Conservation (phyloP, 768 basidiomycete species). For the Amanita fuliginea region DNA sequence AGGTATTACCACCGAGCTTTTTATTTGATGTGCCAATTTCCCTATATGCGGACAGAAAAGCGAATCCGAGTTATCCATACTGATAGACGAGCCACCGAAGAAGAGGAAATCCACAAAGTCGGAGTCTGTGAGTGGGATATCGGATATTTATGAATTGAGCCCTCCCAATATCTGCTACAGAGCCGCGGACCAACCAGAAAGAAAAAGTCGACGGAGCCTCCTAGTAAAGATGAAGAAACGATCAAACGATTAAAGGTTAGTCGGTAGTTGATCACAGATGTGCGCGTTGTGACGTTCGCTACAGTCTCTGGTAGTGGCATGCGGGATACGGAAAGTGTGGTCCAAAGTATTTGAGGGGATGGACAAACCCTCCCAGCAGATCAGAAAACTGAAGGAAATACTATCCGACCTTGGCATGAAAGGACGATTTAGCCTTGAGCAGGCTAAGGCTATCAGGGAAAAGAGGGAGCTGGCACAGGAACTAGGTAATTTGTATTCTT, state of each 20-base stretch:
- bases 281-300: constrained; percentile 15
- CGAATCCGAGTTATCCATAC: constrained; percentile 50
- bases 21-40: neutral
- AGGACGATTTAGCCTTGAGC: constrained; percentile 65
- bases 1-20: neutral
- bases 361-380: constrained; percentile 48
- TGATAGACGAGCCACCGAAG: constrained; percentile 49
- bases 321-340: constrained; percentile 74
- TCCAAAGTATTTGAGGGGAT: constrained; percentile 56
- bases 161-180: constrained; percentile 6
- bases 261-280: neutral
- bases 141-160: constrained; percentile 10
- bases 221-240: constrained; percentile 57
- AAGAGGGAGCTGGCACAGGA: constrained; percentile 71
- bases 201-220: constrained; percentile 18
- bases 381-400: constrained; percentile 51
- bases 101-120: constrained; percentile 15
- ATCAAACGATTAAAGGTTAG: constrained; percentile 66
- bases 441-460: constrained; percentile 66
- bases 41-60: constrained; percentile 21
- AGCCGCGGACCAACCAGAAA: constrained; percentile 20
- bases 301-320: constrained; percentile 53
- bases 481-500: constrained; percentile 40
- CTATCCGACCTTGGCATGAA: constrained; percentile 72
- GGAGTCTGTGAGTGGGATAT: constrained; percentile 14